Base-by-base conservation (phyloP, 164 flowering plant species). In the Aristolochia californica region DNA sequence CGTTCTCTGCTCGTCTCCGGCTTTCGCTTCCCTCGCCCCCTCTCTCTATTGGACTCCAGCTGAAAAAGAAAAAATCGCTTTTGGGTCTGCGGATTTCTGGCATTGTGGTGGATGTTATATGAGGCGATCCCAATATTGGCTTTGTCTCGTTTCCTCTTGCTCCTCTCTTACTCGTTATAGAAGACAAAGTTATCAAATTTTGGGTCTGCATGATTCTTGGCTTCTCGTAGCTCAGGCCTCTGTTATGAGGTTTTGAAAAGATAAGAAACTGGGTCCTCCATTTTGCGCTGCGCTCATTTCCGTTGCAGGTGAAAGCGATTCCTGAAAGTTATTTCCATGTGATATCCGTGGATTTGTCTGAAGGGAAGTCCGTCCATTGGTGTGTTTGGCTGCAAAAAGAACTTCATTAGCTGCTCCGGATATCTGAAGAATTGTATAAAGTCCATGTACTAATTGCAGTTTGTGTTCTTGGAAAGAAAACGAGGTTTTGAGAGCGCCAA, bases 11-110 rank as follows among this genome's bases (percentile, higher is more conserved):
- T n/a, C n/a, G n/a, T n/a, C 71, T 50, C n/a, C n/a, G n/a, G n/a
- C n/a, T n/a, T n/a, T n/a, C n/a, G n/a, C n/a, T n/a, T n/a, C n/a
- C 14, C 23, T 21, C 24, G 24, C 64, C 54, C 52, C 21, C 43
- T 55, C 21, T 26, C 62, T 51, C 58, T 48, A 68, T 62, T 60
- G 59, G 61, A 28, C 1, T 18, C 43, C 50, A 5, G 22, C 51
- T 17, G 20, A 21, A 16, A 18, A 48, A 48, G 51, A 48, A n/a
- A n/a, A 13, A 14, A 13, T 26, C 23, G 0, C 11, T 14, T 13
- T 20, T 50, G 27, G 13, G 23, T 50, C 27, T 20, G 14, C 26
- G 26, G 54, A 50, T 50, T 34, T 34, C 40, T 34, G 40, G 40
- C 40, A 34, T 34, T 34, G 10, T 7, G 10, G 5, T 1, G 40